phyloP scores from a whole-genome alignment of 208 protist species.

The Acanthamoeba royreba region DNA sequence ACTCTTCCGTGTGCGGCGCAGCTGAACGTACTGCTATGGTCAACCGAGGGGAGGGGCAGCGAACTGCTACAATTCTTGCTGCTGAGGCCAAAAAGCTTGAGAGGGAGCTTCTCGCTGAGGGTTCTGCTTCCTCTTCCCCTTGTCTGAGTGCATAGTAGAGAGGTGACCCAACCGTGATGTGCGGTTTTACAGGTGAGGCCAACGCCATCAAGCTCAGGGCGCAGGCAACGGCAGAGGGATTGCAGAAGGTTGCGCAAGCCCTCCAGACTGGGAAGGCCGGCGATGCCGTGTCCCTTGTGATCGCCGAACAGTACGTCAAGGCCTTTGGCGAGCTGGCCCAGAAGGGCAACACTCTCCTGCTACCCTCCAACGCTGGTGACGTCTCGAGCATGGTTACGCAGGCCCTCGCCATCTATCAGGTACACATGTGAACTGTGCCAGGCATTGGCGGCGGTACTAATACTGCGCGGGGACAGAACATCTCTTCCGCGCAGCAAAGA shows the following conservation, averaged over 20 bases:
- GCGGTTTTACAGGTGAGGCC: slow-evolving; percentile 56
- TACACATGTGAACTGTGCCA: neutral
- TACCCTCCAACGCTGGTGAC: slow-evolving; percentile 89
- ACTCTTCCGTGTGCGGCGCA: neutral
- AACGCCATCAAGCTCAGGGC: slow-evolving; percentile 50
- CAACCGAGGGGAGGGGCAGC: slow-evolving; percentile 89
- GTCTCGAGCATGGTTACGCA: slow-evolving; percentile 88
- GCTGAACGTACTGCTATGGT: slow-evolving; percentile 81
- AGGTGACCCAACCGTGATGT: too few species aligned
- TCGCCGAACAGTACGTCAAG: slow-evolving; percentile 67
- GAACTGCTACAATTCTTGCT: slow-evolving; percentile 81
- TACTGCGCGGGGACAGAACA: neutral
- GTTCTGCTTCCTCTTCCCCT: too few species aligned
- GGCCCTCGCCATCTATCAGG: slow-evolving; percentile 80
- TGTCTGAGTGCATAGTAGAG: too few species aligned
- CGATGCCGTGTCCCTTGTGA: slow-evolving; percentile 51
- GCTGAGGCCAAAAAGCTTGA: slow-evolving; percentile 84
- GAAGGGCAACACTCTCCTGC: slow-evolving; percentile 91
- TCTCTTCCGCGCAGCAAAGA: neutral
- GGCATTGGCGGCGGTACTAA: neutral
- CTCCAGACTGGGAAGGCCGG: neutral
- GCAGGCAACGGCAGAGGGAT: slow-evolving; percentile 46
- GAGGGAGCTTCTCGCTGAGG: slow-evolving; percentile 54
- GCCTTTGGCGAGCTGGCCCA: slow-evolving; percentile 67
- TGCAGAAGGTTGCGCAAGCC: neutral